phyloP scores from a whole-genome alignment of 2,329 filamentous ascomycete species.

The Phaeosphaeriaceae sp. region DNA sequence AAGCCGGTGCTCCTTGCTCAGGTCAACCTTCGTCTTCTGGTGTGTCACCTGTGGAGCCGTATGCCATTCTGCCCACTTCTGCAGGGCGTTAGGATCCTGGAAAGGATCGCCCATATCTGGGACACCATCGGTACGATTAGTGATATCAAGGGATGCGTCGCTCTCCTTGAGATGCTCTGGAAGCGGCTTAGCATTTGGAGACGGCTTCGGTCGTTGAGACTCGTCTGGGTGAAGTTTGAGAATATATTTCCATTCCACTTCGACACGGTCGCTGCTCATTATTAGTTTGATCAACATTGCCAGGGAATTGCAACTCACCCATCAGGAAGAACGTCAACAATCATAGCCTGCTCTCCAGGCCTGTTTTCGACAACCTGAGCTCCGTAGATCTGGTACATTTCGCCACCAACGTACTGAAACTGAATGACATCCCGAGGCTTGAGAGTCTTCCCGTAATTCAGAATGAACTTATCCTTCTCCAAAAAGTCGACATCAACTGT shows the following conservation, averaged over 20 bases:
- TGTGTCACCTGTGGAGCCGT: conserved; percentile 51
- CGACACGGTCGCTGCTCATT: conserved; percentile 67
- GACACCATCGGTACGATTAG: conserved; percentile 58
- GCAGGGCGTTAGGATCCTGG: conserved; percentile 52
- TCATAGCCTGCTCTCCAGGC: conserved; percentile 72
- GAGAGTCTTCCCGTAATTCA: conserved; percentile 70
- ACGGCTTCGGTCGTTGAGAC: conserved; percentile 75
- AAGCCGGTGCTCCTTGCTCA: conserved; percentile 74
- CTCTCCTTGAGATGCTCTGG: conserved; percentile 61
- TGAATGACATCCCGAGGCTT: conserved; percentile 81
- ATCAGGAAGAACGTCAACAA: conserved; percentile 84
- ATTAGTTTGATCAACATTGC: conserved; percentile 15
- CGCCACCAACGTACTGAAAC: conserved; percentile 75
- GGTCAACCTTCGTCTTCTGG: conserved; percentile 71
- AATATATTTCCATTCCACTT: conserved; percentile 86
- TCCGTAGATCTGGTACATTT: conserved; percentile 89
- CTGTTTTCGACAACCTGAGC: conserved; percentile 87
- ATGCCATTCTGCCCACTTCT: conserved; percentile 73
- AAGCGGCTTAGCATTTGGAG: conserved; percentile 73
- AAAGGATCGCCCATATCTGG: conserved; percentile 56
- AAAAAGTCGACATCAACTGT: conserved; percentile 71
- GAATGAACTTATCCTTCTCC: conserved; percentile 73
- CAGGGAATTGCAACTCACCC: conserved; percentile 63
- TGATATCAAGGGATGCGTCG: conserved; percentile 51
- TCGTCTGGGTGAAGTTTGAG: conserved; percentile 74